A percentile compares a stretch with the other conserved stretches of the same genome.
These are phyloP conservation scores for Ogataea nonfermentans DNA, from an alignment of 805 yeast genomes.

Conservation along the genomic window DNA sequence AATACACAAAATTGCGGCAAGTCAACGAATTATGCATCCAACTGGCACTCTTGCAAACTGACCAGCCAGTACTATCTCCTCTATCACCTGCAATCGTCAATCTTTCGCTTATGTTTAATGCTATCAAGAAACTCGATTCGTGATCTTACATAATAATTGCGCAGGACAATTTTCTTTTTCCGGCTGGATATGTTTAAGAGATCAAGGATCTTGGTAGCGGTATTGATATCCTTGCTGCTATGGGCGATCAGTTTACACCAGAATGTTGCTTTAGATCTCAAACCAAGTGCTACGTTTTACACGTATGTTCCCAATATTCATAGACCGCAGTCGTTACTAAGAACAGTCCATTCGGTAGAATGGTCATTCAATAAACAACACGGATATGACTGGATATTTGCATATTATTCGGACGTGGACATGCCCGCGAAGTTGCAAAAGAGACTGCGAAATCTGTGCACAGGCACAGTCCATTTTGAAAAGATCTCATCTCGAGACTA, in stretches of 20 bases:
- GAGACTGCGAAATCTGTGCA: conserved; percentile 57
- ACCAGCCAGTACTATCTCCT: neutral
- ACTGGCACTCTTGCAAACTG: neutral
- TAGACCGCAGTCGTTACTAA: conserved; percentile 13
- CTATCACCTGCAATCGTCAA: conserved; percentile 12
- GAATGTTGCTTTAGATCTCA: neutral
- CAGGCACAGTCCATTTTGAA: conserved; percentile 74
- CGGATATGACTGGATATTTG: conserved; percentile 88
- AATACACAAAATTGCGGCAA: conserved; percentile 1
- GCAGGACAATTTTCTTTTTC: neutral
- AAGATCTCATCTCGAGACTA: conserved; percentile 47
- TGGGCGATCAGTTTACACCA: neutral
- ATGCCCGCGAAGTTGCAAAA: conserved; percentile 66
- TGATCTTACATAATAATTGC: neutral
- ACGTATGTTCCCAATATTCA: conserved; percentile 23
- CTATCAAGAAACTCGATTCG: conserved; percentile 12
- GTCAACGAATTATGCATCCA: conserved; percentile 5
- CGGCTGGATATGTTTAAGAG: conserved; percentile 2
- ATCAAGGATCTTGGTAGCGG: neutral
- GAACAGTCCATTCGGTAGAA: conserved; percentile 55
- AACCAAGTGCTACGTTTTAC: conserved; percentile 24
- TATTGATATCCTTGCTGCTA: neutral
- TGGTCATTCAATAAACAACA: conserved; percentile 74
- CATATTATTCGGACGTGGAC: conserved; percentile 54
- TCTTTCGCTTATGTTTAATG: conserved; percentile 13